Base-by-base conservation (phyloP, 2,329 filamentous ascomycete species). In the Colletotrichum tamarilloi region DNA sequence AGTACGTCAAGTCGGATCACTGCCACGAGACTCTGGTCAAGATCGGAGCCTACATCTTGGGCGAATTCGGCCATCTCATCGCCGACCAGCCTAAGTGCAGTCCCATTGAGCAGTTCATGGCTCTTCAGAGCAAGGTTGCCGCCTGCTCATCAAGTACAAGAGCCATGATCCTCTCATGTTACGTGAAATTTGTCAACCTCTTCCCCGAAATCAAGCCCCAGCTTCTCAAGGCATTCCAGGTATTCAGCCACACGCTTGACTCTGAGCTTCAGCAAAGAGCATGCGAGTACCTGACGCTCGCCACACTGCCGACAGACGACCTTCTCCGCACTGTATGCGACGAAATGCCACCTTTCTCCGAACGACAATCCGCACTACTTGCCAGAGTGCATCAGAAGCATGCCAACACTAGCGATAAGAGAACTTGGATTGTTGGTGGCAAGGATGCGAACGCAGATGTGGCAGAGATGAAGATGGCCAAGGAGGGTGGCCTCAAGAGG, bases 181-280 rank as follows among this genome's bases (percentile, higher is more conserved):
- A 98, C 81, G 88, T 98, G 88, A 99, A 99, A 84, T 99, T 95
- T 78, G 94, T 99, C 84, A 99, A 99, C 82, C 85, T 99, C 64
- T 99, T 99, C 82, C 97, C 97, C 1, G 97, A 99, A 82, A 98
- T 99, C 85, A 98, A 98, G 83, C 94, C 95, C 9, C 96, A 98
- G 81, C 90, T 99, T 4, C 85, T 98, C 58, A 93, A 95, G 77
- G 93, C 97, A 8, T 99, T 99, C 85, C 90, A 93, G 74, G 88
- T 95, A 35, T 98, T 98, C 84, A 98, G 95, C 81, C 95, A 98
- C 81, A 97, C 95, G 0, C 87, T 98, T 32, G 97, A 99, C 81
- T 94, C 97, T 0, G 97, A 99, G 82, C 87, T 99, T 76, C 97
- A 99, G 82, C 97, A 99, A 84, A 89, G 97, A 83, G 96, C 97